A percentile compares a stretch with the other conserved stretches of the same genome.
Conservation (phyloP, 495 filamentous ascomycete species). For the Parmelia sp. region DNA sequence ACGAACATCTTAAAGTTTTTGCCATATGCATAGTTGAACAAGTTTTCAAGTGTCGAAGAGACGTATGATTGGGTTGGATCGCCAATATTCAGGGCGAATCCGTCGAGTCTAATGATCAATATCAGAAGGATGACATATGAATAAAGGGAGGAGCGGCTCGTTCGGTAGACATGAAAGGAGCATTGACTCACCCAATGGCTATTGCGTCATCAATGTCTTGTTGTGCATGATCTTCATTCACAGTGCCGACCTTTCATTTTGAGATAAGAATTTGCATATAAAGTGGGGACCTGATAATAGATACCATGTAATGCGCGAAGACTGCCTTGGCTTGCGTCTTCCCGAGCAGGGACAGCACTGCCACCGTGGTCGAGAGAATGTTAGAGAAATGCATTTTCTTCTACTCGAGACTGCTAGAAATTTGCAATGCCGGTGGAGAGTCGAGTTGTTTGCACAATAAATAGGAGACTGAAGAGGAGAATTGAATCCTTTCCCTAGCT, state of each 20-base stretch:
- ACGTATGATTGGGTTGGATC: slow-evolving; percentile 25
- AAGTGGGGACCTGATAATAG: not conserved
- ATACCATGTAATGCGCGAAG: slow-evolving; percentile 35
- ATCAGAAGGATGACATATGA: no score
- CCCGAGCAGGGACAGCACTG: not conserved
- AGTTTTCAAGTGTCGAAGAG: slow-evolving; percentile 16
- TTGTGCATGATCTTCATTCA: slow-evolving; percentile 26
- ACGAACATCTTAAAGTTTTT: slow-evolving; percentile 31
- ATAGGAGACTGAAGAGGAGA: not conserved
- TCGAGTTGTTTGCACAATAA: not conserved
- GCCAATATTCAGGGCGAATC: slow-evolving; percentile 30
- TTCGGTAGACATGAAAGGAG: no score
- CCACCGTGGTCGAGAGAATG: not conserved
- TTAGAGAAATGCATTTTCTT: not conserved
- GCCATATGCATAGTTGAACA: slow-evolving; percentile 24
- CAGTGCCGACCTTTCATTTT: slow-evolving; percentile 22
- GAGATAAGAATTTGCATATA: slow-evolving; percentile 2
- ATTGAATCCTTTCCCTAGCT: not conserved
- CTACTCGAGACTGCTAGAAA: not conserved
- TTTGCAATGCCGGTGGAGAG: not conserved
- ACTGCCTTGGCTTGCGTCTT: slow-evolving; percentile 20
- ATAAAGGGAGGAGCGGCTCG: no score
- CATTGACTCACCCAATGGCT: slow-evolving; percentile 14
- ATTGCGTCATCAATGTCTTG: slow-evolving; percentile 30
- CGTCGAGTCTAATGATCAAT: slow-evolving; percentile 25